Base-by-base conservation (phyloP, 768 basidiomycete species). In the Auriscalpium vulgare region DNA sequence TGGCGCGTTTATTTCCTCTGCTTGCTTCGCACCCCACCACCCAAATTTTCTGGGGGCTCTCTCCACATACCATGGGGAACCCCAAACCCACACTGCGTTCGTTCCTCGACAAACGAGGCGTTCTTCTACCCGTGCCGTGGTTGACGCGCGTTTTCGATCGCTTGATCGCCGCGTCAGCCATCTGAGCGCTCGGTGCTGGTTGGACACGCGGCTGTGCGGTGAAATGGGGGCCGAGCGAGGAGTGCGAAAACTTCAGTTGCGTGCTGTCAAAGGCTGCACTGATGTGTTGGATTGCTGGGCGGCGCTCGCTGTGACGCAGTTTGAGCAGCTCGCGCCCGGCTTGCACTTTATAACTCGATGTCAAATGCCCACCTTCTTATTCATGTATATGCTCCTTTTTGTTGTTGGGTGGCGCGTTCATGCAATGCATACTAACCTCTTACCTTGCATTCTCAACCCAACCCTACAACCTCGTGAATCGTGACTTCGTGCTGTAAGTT, bases 11-110 rank as follows among this genome's bases (percentile, higher is more conserved):
- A 70, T 75, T 83, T 82, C 82, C 81, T 83, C 81, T 84, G 82
- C 87, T 91, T 87, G 87, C 89, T 91, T 90, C 83, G 88, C 75
- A 76, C 87, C 80, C 85, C 84, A 84, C 85, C 79, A 85, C 84
- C 85, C 90, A 87, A 87, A 89, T 87, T 91, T 92, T 92, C 91
- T 91, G 86, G 89, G 90, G 91, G 91, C 89, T 91, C 90, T 92
- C 88, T 88, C 88, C 88, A 79, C 76, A 80, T 77, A 48, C 76
- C 75, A 82, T 82, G 88, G 88, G 78, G 91, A 92, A 91, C 90
- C 89, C 88, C 88, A 87, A 91, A 81, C 91, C 88, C 88, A 81
- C 78, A 77, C 83, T 82, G 77, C 83, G 88, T 77, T 75, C 69
- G 81, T 76, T 76, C 78, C 81, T 85, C 80, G 84, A 84, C 66